A percentile compares a stretch with the other conserved stretches of the same genome.
Conservation (phyloP, 2,329 filamentous ascomycete genomes). For the Phialophora macrospora region DNA sequence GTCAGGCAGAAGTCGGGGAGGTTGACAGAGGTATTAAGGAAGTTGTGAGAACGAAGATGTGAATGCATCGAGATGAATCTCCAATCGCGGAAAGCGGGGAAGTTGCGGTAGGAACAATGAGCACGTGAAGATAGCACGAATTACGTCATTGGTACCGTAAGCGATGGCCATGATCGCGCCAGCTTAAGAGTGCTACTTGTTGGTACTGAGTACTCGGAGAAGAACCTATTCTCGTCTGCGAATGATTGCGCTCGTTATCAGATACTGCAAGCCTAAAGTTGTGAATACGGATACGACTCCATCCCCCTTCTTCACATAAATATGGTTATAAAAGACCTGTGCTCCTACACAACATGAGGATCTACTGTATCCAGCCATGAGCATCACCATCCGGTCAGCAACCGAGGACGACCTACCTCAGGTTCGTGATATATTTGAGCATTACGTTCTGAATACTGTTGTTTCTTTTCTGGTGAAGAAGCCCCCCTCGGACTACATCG, state of each 20-base stretch:
- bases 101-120: not conserved
- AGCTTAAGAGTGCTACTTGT: too few relatives aligned
- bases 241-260: not conserved
- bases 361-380: slow-evolving; percentile 31
- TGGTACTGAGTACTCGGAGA: not conserved
- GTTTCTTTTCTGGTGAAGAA: slow-evolving; percentile 45
- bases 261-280: not conserved
- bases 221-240: not conserved
- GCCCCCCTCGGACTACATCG: slow-evolving; percentile 41
- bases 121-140: not conserved
- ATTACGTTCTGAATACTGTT: slow-evolving; percentile 48
- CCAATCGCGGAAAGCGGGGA: slow-evolving; percentile 1
- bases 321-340: not conserved
- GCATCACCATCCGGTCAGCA: slow-evolving; percentile 46
- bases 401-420: slow-evolving; percentile 44
- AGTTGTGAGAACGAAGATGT: not conserved
- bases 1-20: not conserved
- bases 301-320: not conserved
- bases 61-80: not conserved
- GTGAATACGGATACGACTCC: slow-evolving; percentile 1
- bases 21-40: not conserved
- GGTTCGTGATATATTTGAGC: slow-evolving; percentile 44
- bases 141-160: not conserved
- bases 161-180: not conserved
- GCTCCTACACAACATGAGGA: not conserved